Evolutionary conservation across 257 asterid species (phyloP), one percentile per base, ranked within the genome.

Genomic region (Nicotiana obtusifolia): DNA sequence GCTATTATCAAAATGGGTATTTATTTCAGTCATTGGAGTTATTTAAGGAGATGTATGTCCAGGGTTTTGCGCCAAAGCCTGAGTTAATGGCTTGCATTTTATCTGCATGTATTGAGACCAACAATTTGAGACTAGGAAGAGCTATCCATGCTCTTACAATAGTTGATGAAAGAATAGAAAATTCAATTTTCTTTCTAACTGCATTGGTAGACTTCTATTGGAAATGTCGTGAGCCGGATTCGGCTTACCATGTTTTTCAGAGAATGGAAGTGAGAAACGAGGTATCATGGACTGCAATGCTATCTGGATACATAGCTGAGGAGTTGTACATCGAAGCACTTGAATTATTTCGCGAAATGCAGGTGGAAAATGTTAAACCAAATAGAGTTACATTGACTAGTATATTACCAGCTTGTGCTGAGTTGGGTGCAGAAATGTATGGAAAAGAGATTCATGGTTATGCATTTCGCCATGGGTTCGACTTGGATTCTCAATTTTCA

Each of bases 251-350:
- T 83, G 94, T 93, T 84, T 93, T 92, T 57, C 80, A 87, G 76
- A 53, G 80, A 67, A 92, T 91, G 85, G 86, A 66, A 56, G 94
- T 83, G 80, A 91, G 81, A 82, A 93, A 92, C 35, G 95, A 88
- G 82, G 93, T 92, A 4, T 90, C 94, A 4, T 93, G 98, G 98
- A 93, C 98, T 0, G 89, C 95, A 33, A 91, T 92, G 97, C 81
- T 93, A 33, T 76, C 88, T 1, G 97, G 97, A 78, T 91, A 86
- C 82, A 77, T 89, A 19, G 89, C 84, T 61, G 59, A 68, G 77
- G 78, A 30, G 28, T 88, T 91, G 75, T 84, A 87, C 60, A 65
- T 1, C 14, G 64, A 44, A 17, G 97, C 92, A 3, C 83, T 92
- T 35, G 79, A 77, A 77, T 89, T 83, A 83, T 65, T 92, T 35